Conservation (phyloP, 768 basidiomycete genomes). For the Amanita inopinata region DNA sequence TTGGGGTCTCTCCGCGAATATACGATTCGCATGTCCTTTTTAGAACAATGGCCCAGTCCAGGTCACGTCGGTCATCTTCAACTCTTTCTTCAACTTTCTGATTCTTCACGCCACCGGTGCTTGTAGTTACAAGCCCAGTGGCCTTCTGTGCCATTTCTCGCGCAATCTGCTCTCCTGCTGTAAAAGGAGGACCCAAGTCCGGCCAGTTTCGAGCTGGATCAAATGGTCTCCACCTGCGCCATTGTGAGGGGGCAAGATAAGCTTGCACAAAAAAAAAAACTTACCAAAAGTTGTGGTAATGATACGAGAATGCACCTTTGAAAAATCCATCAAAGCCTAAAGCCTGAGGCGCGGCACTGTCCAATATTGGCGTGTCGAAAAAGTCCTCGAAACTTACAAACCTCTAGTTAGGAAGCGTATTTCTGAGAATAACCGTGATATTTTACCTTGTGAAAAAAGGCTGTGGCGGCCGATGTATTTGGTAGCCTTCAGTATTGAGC, state of each 20-base stretch:
- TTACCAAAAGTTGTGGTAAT: conserved; percentile 92
- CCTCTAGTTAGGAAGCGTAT: conserved; percentile 5
- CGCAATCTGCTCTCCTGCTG: conserved; percentile 60
- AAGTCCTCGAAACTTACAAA: conserved; percentile 71
- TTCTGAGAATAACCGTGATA: background rate
- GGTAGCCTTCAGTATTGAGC: conserved; percentile 89
- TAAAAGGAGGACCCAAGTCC: conserved; percentile 78
- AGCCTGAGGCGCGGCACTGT: conserved; percentile 76
- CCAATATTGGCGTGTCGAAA: conserved; percentile 68
- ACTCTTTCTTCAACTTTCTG: conserved; percentile 30
- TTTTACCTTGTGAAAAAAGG: conserved; percentile 83
- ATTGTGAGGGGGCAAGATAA: conserved; percentile 9
- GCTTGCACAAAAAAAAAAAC: conserved; percentile 14
- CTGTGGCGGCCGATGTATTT: conserved; percentile 87
- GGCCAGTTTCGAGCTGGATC: conserved; percentile 93
- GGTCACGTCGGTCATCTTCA: conserved; percentile 65
- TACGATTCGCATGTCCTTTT: conserved; percentile 95
- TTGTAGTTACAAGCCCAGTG: conserved; percentile 13
- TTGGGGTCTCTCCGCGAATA: conserved; percentile 83
- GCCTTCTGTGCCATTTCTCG: conserved; percentile 28
- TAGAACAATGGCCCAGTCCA: conserved; percentile 88
- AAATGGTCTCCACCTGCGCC: conserved; percentile 87
- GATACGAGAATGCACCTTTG: conserved; percentile 90
- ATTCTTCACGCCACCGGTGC: conserved; percentile 5
- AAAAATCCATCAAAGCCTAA: conserved; percentile 95